A percentile compares a stretch with the other conserved stretches of the same genome.
phyloP scores from a whole-genome alignment of 306 rosid genomes.

The Notholithocarpus densiflorus region DNA sequence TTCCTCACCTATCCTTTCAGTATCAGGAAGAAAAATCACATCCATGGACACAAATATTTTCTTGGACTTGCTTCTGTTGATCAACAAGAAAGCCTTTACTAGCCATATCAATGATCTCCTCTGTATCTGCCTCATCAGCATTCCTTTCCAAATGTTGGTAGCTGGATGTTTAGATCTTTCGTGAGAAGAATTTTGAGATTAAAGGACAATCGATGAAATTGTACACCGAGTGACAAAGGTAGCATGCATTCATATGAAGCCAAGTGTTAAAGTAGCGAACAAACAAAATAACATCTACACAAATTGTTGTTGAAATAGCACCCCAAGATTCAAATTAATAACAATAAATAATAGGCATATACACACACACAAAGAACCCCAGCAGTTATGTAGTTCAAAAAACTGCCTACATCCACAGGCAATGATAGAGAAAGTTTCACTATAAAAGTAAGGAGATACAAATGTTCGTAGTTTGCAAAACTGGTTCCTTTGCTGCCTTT shows the following conservation, averaged over 20 bases:
- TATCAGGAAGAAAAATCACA: constrained; percentile 61
- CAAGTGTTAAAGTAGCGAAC: not conserved
- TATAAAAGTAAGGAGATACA: too few relatives aligned
- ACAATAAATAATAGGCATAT: not conserved
- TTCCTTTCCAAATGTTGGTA: constrained; percentile 66
- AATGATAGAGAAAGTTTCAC: too few relatives aligned
- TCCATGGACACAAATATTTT: constrained; percentile 55
- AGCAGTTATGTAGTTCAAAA: too few relatives aligned
- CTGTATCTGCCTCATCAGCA: not conserved
- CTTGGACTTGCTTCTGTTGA: too few relatives aligned
- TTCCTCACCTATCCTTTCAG: constrained; percentile 26
- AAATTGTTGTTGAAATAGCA: too few relatives aligned
- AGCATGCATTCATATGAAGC: not conserved
- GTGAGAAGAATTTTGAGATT: constrained; percentile 25
- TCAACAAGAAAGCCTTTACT: too few relatives aligned
- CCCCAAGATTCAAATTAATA: too few relatives aligned
- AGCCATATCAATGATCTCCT: too few relatives aligned
- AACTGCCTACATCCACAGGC: too few relatives aligned
- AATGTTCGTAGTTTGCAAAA: too few relatives aligned
- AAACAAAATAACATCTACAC: not conserved
- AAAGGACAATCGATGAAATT: not conserved
- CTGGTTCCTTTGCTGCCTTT: too few relatives aligned
- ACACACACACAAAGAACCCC: not conserved
- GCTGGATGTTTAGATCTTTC: constrained; percentile 46
- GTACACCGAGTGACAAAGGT: not conserved